Base-by-base conservation (phyloP, 129 eudicot genomes). In the Lonicera japonica region DNA sequence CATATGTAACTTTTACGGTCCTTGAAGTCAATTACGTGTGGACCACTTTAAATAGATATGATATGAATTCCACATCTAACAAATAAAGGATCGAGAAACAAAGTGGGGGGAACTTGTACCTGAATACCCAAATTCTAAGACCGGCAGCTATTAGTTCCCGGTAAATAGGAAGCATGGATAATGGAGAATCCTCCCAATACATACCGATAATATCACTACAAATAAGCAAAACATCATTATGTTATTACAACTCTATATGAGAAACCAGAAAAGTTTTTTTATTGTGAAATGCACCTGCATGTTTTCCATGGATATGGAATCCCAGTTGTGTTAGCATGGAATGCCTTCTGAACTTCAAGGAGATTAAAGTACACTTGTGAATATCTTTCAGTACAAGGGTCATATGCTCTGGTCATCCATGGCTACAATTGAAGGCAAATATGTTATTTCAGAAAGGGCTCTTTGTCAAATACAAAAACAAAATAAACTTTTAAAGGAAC, bases 391-490 rank as follows among this genome's bases (percentile, higher is more conserved):
- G 99, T 88, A 59, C 99, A 94, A 23, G 99, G 99, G 66, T 94
- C 99, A 69, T 94, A 94, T 5, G 89, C 94, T 76, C 92, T 88
- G 2, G 76, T 75, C 95, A 86, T 88, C 99, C 99, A 88, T 48
- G 99, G 95, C 99, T 94, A 71, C 38, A 24, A 10, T 24, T 45
- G 4, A 19, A 61, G 59, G 59, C 16, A 18, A 17, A 54, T 20
- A 48, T 12, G 21, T 52, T 34, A 56, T 36, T 15, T 25, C 47
- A 19, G 38, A 24, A 29, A 68, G 14, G 57, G 17, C 47, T 70
- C 55, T 50, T 17, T 50, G 21, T 50, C 16, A 50, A 15, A 50
- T 16, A 43, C 8, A 50, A 50, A 14, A 16, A 14, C n/a, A 15
- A 50, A 50, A 50, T 11, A 16, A 47, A 50, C 55, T 50, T 50